Evolutionary conservation across 148 eudicot genomes (phyloP).

Genomic region (Tetragonia tetragonoides): DNA sequence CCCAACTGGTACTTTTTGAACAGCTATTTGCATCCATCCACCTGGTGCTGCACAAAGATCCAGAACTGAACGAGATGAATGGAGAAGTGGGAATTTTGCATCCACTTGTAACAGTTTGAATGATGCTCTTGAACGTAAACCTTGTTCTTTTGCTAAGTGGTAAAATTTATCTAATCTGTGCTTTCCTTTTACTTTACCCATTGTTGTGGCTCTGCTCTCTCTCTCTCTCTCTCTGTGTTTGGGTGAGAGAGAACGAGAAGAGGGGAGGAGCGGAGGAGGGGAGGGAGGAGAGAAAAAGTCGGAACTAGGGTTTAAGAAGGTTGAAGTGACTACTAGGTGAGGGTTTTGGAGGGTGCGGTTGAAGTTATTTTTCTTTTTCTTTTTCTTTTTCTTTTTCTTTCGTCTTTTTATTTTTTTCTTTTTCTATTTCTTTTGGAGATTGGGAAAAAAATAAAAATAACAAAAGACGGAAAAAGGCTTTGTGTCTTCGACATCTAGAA

Average conservation of each 20-base stretch:
- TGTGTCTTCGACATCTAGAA: no score
- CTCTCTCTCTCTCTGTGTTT: neutral
- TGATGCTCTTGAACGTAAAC: conserved; percentile 85
- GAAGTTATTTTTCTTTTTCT: no score
- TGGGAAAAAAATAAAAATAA: no score
- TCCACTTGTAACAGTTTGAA: conserved; percentile 88
- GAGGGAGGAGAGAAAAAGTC: neutral
- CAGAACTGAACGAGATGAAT: conserved; percentile 66
- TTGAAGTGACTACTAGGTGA: no score
- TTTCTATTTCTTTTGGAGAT: no score
- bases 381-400: no score
- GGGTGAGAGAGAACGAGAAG: neutral
- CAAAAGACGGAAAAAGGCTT: no score
- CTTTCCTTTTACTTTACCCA: conserved; percentile 94
- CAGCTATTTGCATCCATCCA: conserved; percentile 94
- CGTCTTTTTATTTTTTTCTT: no score
- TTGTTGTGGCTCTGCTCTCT: conserved; percentile 18
- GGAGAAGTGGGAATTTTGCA: conserved; percentile 65
- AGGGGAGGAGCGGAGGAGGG: neutral
- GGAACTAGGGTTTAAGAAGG: neutral
- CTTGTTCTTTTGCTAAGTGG: conserved; percentile 83
- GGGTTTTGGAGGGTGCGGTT: no score
- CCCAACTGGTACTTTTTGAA: conserved; percentile 70
- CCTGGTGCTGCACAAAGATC: conserved; percentile 99
- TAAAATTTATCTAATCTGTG: conserved; percentile 83